Evolutionary conservation across 2,329 filamentous ascomycete species (phyloP), one percentile per base, ranked within the genome.

Genomic region (Phialophora tarda): DNA sequence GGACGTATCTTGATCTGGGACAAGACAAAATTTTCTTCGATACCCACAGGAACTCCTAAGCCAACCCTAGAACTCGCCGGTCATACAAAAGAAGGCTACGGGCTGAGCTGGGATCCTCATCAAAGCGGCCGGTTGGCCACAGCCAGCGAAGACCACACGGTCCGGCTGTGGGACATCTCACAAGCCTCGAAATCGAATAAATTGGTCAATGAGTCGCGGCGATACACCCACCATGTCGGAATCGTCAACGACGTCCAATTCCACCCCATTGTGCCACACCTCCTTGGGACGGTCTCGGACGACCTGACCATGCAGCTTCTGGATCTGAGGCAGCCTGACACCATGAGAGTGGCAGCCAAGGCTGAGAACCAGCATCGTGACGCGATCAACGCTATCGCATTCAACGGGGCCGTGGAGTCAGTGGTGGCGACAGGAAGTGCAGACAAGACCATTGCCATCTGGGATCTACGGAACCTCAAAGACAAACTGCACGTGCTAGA

Each of bases 191-290:
- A 87, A 72, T 85, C 86, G 66, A 89, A 88, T 78, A 91, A 87
- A 75, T 85, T 84, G 32, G 82, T 98, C 59, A 87, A 87, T 73
- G 89, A 93, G 12, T 82, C 85, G 4, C 86, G 89, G 56, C 90
- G 87, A 47, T 98, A 95, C 79, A 94, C 88, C 0, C 91, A 97
- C 71, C 96, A 99, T 78, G 89, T 85, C 23, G 89, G 94, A 28
- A 91, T 95, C 62, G 95, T 99, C 76, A 99, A 99, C 77, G 95
- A 99, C 75, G 93, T 99, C 34, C 93, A 98, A 79, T 92, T 96
- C 76, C 94, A 98, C 74, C 93, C 94, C 8, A 86, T 93, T 51
- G 91, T 94, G 70, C 89, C 88, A 74, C 88, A 89, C 73, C 89
- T 96, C 70, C 91, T 99, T 68, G 96, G 94, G 69, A 94, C 91